Evolutionary conservation across 2,329 filamentous ascomycete species (phyloP).

Genomic region (Graphilbum ipis-grandicollis): DNA sequence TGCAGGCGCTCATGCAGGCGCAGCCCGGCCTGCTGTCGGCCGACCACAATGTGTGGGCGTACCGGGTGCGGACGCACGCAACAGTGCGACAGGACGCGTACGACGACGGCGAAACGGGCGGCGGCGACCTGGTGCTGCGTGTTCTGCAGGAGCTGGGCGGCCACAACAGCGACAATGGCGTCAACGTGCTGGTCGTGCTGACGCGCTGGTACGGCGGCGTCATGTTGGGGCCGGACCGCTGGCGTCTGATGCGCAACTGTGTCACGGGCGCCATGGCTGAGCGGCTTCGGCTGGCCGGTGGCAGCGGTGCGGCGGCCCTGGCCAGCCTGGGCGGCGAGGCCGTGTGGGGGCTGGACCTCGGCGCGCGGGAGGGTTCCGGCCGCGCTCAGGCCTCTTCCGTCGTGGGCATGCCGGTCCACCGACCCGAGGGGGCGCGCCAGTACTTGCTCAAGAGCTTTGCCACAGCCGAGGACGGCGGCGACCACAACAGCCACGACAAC

Average conservation of each 20-base stretch:
- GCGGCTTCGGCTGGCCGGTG: slow-evolving; percentile 24
- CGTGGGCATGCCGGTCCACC: slow-evolving; percentile 52
- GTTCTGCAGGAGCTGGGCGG: slow-evolving; percentile 30
- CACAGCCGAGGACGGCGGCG: slow-evolving; percentile 13
- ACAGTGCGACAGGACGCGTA: slow-evolving; percentile 29
- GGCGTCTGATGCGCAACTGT: slow-evolving; percentile 42
- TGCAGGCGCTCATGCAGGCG: slow-evolving; percentile 29
- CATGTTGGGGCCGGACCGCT: slow-evolving; percentile 43
- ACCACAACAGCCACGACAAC: slow-evolving; percentile 1
- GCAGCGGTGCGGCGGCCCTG: slow-evolving; percentile 15
- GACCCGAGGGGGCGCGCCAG: slow-evolving; percentile 48
- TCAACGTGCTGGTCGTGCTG: slow-evolving; percentile 37
- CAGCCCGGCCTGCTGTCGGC: slow-evolving; percentile 34
- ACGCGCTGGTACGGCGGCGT: slow-evolving; percentile 46
- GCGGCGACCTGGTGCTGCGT: slow-evolving; percentile 37
- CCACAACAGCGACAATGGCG: neutral
- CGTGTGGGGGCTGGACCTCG: slow-evolving; percentile 42
- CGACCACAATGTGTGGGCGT: slow-evolving; percentile 41
- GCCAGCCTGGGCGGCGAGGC: slow-evolving; percentile 28
- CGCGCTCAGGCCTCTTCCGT: slow-evolving; percentile 13
- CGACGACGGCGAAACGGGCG: slow-evolving; percentile 45
- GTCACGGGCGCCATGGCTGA: slow-evolving; percentile 37
- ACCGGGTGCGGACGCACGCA: slow-evolving; percentile 18
- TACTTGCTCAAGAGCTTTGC: slow-evolving; percentile 45
- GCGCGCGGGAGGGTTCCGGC: too few relatives aligned